phyloP scores from a whole-genome alignment of 495 filamentous ascomycete species.

The Aspergillus cavernicola region DNA sequence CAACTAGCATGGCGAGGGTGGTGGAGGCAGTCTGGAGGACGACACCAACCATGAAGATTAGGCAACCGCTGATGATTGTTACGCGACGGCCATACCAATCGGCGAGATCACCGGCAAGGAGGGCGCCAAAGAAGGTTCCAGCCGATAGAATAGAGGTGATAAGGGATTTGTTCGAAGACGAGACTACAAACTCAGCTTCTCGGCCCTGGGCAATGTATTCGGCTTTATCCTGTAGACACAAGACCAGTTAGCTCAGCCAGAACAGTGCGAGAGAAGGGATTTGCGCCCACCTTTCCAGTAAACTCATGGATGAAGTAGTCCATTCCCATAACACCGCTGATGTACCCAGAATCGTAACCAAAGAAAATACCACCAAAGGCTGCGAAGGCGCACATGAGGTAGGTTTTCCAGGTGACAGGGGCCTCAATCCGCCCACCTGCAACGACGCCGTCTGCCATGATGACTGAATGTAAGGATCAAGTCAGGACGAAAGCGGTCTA shows the following conservation, averaged over 20 bases:
- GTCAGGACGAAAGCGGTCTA: conserved; percentile 4
- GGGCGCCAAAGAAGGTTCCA: conserved; percentile 73
- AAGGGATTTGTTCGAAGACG: conserved; percentile 52
- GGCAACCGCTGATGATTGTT: conserved; percentile 63
- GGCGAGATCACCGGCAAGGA: conserved; percentile 66
- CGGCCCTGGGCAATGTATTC: conserved; percentile 23
- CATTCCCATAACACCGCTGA: conserved; percentile 52
- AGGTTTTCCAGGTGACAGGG: conserved; percentile 59
- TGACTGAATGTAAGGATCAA: conserved; percentile 4
- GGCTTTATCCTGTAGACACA: not conserved
- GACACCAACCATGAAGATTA: conserved; percentile 61
- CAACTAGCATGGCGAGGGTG: conserved; percentile 53
- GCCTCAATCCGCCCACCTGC: conserved; percentile 48
- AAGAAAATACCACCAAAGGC: conserved; percentile 59
- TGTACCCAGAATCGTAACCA: conserved; percentile 53
- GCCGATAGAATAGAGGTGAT: conserved; percentile 71
- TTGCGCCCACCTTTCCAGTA: conserved; percentile 27
- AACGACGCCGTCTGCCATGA: conserved; percentile 19
- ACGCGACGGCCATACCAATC: conserved; percentile 65
- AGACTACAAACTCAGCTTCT: conserved; percentile 36
- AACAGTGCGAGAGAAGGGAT: not conserved
- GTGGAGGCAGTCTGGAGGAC: conserved; percentile 56
- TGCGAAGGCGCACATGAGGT: conserved; percentile 58
- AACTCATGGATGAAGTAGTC: conserved; percentile 48
- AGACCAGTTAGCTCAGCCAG: not conserved